These are phyloP conservation scores for Ogataea haglerorum DNA, from an alignment of 805 yeast genomes.

Conservation along the genomic window DNA sequence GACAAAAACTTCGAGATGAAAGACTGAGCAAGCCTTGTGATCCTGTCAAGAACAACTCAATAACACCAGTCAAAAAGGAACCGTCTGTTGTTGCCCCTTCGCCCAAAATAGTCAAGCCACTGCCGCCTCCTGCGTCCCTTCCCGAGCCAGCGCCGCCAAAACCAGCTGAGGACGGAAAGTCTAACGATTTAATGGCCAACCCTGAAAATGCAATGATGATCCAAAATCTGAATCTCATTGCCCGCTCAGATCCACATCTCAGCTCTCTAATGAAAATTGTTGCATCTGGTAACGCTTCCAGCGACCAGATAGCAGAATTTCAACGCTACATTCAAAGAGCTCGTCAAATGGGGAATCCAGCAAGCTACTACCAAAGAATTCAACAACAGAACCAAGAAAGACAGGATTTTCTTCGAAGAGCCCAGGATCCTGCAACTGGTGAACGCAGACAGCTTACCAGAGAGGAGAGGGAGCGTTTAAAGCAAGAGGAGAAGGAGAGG, in stretches of 20 bases:
- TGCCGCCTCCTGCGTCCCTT: neutral
- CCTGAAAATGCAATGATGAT: constrained; percentile 79
- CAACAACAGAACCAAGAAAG: constrained; percentile 21
- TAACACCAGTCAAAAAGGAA: neutral
- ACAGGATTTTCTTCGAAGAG: constrained; percentile 7
- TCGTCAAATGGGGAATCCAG: constrained; percentile 58
- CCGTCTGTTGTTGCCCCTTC: neutral
- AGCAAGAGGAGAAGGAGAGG: constrained; percentile 21
- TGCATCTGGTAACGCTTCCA: constrained; percentile 76
- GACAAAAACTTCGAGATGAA: constrained; percentile 34
- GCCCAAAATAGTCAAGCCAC: neutral
- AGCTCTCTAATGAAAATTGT: constrained; percentile 77
- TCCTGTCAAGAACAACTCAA: neutral
- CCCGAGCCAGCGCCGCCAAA: constrained; percentile 1
- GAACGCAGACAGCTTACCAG: constrained; percentile 21
- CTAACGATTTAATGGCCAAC: constrained; percentile 35
- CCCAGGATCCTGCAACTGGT: constrained; percentile 19
- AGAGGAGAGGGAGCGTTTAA: constrained; percentile 21
- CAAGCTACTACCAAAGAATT: constrained; percentile 25
- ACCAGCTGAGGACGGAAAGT: constrained; percentile 17
- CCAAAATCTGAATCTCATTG: constrained; percentile 77
- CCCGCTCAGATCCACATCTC: constrained; percentile 64
- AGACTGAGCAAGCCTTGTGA: constrained; percentile 16
- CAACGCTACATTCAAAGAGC: constrained; percentile 81
- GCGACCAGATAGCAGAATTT: constrained; percentile 70